Evolutionary conservation across 192 early-diverging fungal genomes (phyloP).

Genomic region (Backusella morwellensis): DNA sequence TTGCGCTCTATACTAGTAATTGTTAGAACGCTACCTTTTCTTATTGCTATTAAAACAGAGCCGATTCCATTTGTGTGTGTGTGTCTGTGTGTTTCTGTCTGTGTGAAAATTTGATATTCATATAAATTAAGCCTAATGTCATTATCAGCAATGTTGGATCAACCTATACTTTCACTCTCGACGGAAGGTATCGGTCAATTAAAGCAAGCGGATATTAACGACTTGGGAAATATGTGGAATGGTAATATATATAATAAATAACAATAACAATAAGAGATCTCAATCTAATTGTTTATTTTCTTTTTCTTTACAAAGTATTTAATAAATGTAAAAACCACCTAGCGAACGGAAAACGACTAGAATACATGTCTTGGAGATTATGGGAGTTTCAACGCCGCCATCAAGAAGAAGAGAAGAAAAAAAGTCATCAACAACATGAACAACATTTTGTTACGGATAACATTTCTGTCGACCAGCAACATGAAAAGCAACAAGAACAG

Average conservation of each 20-base stretch:
- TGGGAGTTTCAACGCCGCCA: conserved; percentile 16
- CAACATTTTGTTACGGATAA: neutral
- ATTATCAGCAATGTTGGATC: conserved; percentile 1
- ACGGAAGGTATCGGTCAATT: conserved; percentile 8
- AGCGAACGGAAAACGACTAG: conserved; percentile 25
- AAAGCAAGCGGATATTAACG: conserved; percentile 2
- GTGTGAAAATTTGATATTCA: neutral
- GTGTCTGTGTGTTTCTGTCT: neutral
- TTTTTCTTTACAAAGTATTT: conserved; percentile 17
- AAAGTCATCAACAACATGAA: neutral
- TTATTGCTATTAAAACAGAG: neutral
- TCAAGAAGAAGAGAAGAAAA: neutral
- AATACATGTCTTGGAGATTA: conserved; percentile 38
- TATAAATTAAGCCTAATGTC: neutral
- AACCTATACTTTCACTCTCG: conserved; percentile 15
- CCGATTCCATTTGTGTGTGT: neutral
- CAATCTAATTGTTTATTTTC: neutral
- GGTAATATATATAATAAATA: conserved; percentile 11
- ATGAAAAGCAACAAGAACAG: neutral
- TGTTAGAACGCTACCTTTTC: no score
- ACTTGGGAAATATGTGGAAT: conserved; percentile 21
- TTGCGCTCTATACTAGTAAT: neutral
- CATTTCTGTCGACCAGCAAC: neutral
- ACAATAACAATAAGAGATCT: neutral
- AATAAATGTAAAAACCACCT: conserved; percentile 31